phyloP scores from a whole-genome alignment of 148 eudicot species.

The Chenopodium suecicum region DNA sequence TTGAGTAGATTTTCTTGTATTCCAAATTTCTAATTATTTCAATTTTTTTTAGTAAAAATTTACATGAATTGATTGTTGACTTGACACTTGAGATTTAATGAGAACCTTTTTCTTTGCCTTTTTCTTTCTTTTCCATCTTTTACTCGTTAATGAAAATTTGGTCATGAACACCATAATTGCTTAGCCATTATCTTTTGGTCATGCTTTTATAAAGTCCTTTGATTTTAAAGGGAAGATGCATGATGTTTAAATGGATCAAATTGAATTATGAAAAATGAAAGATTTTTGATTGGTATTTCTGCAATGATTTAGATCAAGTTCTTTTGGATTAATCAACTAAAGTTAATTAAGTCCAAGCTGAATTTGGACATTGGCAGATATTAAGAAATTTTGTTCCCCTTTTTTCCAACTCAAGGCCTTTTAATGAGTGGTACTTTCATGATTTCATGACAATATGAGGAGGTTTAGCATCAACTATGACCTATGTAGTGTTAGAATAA shows the following conservation, averaged over 20 bases:
- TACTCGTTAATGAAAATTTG: neutral
- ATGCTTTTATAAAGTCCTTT: slow-evolving; percentile 7
- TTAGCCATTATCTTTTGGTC: slow-evolving; percentile 10
- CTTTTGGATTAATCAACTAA: slow-evolving; percentile 1
- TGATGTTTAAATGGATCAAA: neutral
- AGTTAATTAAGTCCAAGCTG: neutral
- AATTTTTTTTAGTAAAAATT: no score
- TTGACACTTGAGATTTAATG: slow-evolving; percentile 48
- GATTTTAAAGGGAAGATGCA: neutral
- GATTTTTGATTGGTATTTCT: neutral
- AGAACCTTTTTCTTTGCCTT: neutral
- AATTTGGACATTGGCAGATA: neutral
- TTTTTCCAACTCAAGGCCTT: neutral
- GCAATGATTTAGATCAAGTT: neutral
- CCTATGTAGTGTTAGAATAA: no score
- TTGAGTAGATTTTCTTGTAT: no score
- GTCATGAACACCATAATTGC: slow-evolving; percentile 22
- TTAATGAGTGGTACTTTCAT: neutral
- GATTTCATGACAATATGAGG: neutral
- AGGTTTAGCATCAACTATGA: neutral
- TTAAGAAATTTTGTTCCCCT: neutral
- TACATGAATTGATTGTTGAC: slow-evolving; percentile 23
- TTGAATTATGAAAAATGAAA: neutral
- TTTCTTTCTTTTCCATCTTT: neutral
- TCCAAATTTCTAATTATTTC: no score